phyloP scores from a whole-genome alignment of 2,329 filamentous ascomycete species.

The Calonectria hawksworthii region DNA sequence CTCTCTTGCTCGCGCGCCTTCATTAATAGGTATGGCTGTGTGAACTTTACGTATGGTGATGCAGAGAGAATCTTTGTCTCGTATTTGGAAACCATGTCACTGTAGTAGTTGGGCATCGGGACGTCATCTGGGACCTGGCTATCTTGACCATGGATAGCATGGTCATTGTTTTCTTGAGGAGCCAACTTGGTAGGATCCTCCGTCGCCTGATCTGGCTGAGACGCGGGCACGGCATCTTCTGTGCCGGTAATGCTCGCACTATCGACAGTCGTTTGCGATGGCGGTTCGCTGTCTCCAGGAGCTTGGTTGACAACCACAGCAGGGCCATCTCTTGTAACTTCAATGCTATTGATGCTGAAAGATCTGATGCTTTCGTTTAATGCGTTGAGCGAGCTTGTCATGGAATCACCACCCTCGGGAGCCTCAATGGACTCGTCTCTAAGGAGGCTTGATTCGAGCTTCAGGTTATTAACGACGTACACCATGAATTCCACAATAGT shows the following conservation, averaged over 20 bases:
- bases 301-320: slow-evolving; percentile 52
- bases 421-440: slow-evolving; percentile 92
- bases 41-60: slow-evolving; percentile 96
- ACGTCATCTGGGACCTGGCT: slow-evolving; percentile 80
- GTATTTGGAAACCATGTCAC: slow-evolving; percentile 93
- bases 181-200: slow-evolving; percentile 47
- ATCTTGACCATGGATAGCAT: slow-evolving; percentile 63
- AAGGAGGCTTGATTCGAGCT: slow-evolving; percentile 94
- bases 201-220: slow-evolving; percentile 40
- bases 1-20: slow-evolving; percentile 92
- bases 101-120: slow-evolving; percentile 92
- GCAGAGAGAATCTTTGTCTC: slow-evolving; percentile 94
- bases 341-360: slow-evolving; percentile 48
- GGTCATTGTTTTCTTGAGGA: slow-evolving; percentile 60
- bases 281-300: slow-evolving; percentile 54
- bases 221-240: slow-evolving; percentile 46
- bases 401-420: slow-evolving; percentile 68
- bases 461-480: slow-evolving; percentile 98
- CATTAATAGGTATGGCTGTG: slow-evolving; percentile 92
- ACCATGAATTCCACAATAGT: slow-evolving; percentile 98
- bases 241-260: slow-evolving; percentile 44
- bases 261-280: slow-evolving; percentile 51
- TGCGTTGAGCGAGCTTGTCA: slow-evolving; percentile 57
- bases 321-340: slow-evolving; percentile 47
- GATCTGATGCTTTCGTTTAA: slow-evolving; percentile 57